These are phyloP conservation scores for Xenosphaeropsis pyriputrescens DNA, from an alignment of 2,329 filamentous ascomycete genomes.

Conservation along the genomic window DNA sequence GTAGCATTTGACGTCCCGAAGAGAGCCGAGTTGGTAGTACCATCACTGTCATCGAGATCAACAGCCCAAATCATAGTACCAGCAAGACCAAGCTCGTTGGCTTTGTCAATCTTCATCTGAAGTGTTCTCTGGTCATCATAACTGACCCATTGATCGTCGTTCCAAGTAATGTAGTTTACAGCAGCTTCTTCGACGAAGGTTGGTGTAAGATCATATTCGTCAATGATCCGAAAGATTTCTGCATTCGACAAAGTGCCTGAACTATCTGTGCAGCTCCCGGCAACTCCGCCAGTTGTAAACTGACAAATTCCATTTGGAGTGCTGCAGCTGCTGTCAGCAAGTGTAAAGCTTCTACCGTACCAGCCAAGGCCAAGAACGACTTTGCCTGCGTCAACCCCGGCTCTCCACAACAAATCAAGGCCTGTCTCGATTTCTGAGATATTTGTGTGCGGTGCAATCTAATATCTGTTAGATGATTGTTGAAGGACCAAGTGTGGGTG, in stretches of 20 bases:
- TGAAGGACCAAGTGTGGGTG: too few species aligned
- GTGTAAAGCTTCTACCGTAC: constrained; percentile 21
- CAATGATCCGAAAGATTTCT: constrained; percentile 19
- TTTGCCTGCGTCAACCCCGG: constrained; percentile 19
- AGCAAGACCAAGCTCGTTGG: constrained; percentile 5
- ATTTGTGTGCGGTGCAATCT: constrained; percentile 26
- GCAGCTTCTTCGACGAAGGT: constrained; percentile 11
- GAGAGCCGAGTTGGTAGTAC: neutral
- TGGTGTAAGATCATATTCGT: constrained; percentile 4
- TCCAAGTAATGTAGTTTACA: constrained; percentile 18
- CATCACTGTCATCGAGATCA: neutral
- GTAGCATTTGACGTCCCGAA: neutral
- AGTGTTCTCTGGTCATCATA: constrained; percentile 16
- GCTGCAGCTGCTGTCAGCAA: constrained; percentile 6
- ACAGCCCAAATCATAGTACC: constrained; percentile 11
- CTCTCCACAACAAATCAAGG: constrained; percentile 28
- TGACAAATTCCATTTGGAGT: constrained; percentile 12
- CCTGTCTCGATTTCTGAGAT: constrained; percentile 26
- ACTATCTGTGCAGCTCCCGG: constrained; percentile 12
- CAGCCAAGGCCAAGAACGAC: constrained; percentile 28
- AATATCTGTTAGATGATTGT: constrained; percentile 11
- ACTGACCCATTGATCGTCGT: constrained; percentile 20
- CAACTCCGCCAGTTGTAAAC: constrained; percentile 7
- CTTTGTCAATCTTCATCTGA: constrained; percentile 5
- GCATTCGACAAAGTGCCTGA: constrained; percentile 17